A percentile compares a stretch with the other conserved stretches of the same genome.
These are phyloP conservation scores for Ophiocordyceps australis DNA, from an alignment of 2,329 filamentous ascomycete genomes.

Conservation along the genomic window DNA sequence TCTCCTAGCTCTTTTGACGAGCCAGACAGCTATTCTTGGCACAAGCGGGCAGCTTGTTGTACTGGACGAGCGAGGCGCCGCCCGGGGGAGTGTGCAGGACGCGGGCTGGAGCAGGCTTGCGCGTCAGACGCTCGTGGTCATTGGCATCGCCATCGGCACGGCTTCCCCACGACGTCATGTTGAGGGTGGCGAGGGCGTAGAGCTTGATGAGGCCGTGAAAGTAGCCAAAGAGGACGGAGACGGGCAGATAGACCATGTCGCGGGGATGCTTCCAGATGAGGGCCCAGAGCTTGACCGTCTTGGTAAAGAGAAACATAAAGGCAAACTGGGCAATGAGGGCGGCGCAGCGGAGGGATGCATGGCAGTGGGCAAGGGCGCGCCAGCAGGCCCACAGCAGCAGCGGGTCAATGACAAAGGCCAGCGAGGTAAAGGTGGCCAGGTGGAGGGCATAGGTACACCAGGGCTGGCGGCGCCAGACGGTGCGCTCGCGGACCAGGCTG, in stretches of 20 bases:
- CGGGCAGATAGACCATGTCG: slow-evolving; percentile 61
- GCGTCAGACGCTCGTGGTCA: slow-evolving; percentile 51
- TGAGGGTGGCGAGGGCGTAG: slow-evolving; percentile 66
- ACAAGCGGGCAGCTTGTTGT: too few species aligned
- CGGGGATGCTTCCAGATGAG: slow-evolving; percentile 72
- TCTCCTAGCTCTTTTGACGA: too few species aligned
- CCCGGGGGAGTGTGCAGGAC: slow-evolving; percentile 25
- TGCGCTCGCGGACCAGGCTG: slow-evolving; percentile 65
- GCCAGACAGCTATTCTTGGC: too few species aligned
- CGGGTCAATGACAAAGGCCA: slow-evolving; percentile 64
- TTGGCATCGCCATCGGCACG: slow-evolving; percentile 80
- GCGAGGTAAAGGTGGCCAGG: slow-evolving; percentile 79
- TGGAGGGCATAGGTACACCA: slow-evolving; percentile 93
- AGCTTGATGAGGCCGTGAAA: slow-evolving; percentile 87
- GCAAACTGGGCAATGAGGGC: slow-evolving; percentile 43
- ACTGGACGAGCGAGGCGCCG: slow-evolving; percentile 23
- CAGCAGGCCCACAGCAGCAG: slow-evolving; percentile 52
- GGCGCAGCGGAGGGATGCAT: slow-evolving; percentile 27
- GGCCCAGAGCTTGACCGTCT: slow-evolving; percentile 77
- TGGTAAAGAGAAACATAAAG: slow-evolving; percentile 71
- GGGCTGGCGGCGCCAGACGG: slow-evolving; percentile 76
- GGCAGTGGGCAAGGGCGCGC: slow-evolving; percentile 47
- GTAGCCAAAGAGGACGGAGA: slow-evolving; percentile 85
- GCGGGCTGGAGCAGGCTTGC: slow-evolving; percentile 20
- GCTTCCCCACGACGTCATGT: slow-evolving; percentile 88